Conservation (phyloP, 2,329 filamentous ascomycete species). For the Incumbomyces delicatus region DNA sequence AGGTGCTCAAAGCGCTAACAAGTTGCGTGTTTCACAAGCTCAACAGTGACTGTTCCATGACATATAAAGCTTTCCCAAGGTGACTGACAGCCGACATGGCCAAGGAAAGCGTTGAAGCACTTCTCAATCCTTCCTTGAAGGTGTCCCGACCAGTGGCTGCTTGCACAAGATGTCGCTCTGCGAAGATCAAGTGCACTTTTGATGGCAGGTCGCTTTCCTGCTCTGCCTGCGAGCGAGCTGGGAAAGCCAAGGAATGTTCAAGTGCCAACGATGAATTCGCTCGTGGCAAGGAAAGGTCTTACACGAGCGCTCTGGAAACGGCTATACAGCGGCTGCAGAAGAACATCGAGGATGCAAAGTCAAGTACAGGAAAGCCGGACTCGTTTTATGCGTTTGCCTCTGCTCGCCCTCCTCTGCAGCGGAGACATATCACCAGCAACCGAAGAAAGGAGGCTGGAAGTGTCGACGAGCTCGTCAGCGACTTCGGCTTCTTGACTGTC, state of each 20-base stretch:
- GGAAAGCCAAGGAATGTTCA: constrained; percentile 76
- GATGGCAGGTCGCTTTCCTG: constrained; percentile 94
- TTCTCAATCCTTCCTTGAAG: constrained; percentile 46
- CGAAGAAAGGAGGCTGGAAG: constrained; percentile 64
- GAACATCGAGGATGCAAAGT: constrained; percentile 52
- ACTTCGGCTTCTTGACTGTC: constrained; percentile 89
- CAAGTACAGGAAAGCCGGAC: constrained; percentile 34
- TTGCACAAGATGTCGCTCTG: constrained; percentile 72
- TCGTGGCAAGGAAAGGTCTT: constrained; percentile 88
- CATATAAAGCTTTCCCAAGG: too few relatives aligned
- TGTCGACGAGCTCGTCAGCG: constrained; percentile 83
- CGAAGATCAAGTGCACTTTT: constrained; percentile 77
- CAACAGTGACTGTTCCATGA: too few relatives aligned
- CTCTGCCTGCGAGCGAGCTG: constrained; percentile 87
- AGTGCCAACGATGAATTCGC: constrained; percentile 95
- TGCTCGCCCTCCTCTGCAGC: constrained; percentile 21
- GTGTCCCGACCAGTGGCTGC: constrained; percentile 72
- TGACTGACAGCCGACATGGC: background rate
- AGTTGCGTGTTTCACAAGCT: too few relatives aligned
- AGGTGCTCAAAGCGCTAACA: too few relatives aligned
- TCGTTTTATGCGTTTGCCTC: constrained; percentile 23
- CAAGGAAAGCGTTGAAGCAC: constrained; percentile 15
- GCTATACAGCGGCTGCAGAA: constrained; percentile 81
- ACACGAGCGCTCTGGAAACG: constrained; percentile 89
- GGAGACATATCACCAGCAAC: constrained; percentile 26